Percentiles rank a stretch among this genome's conserved stretches.
Conservation (phyloP, 768 basidiomycete species). For the Lentinula raphanica region DNA sequence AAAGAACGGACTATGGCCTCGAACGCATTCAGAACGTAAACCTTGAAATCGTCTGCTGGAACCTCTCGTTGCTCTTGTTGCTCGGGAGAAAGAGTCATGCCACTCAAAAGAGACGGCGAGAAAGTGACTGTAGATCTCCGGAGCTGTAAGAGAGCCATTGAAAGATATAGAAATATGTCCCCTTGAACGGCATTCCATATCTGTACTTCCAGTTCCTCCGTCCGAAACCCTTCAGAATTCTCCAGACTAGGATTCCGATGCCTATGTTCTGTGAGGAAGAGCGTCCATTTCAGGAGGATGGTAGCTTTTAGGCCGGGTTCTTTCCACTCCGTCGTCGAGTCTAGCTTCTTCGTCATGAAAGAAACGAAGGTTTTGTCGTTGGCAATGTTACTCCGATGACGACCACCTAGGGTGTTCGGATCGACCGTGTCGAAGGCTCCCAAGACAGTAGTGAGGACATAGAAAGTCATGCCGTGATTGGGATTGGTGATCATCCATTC, state of each 20-base stretch:
- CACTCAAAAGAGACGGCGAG: constrained; percentile 30
- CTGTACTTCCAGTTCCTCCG: constrained; percentile 76
- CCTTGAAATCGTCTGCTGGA: constrained; percentile 48
- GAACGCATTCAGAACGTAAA: constrained; percentile 52
- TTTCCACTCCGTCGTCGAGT: constrained; percentile 54
- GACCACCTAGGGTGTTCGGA: constrained; percentile 40
- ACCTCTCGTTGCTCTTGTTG: constrained; percentile 42
- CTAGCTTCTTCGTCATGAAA: constrained; percentile 57
- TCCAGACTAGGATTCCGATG: constrained; percentile 65
- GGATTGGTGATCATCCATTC: constrained; percentile 66
- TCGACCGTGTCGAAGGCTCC: constrained; percentile 64
- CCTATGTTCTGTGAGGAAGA: constrained; percentile 75
- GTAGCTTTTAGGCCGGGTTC: constrained; percentile 66
- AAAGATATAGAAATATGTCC: constrained; percentile 73
- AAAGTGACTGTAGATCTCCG: constrained; percentile 27
- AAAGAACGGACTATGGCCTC: constrained; percentile 69
- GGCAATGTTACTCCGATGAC: constrained; percentile 42
- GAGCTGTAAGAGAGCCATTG: constrained; percentile 52
- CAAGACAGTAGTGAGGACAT: constrained; percentile 61
- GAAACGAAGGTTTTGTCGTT: constrained; percentile 41
- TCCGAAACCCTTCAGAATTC: constrained; percentile 58
- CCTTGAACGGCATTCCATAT: constrained; percentile 82
- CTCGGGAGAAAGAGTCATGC: constrained; percentile 29
- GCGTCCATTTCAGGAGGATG: constrained; percentile 80
- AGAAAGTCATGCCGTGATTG: constrained; percentile 65